Percentiles rank a stretch among this genome's conserved stretches.
Conservation (phyloP, 2,329 filamentous ascomycete species). For the Cercospora sp. region DNA sequence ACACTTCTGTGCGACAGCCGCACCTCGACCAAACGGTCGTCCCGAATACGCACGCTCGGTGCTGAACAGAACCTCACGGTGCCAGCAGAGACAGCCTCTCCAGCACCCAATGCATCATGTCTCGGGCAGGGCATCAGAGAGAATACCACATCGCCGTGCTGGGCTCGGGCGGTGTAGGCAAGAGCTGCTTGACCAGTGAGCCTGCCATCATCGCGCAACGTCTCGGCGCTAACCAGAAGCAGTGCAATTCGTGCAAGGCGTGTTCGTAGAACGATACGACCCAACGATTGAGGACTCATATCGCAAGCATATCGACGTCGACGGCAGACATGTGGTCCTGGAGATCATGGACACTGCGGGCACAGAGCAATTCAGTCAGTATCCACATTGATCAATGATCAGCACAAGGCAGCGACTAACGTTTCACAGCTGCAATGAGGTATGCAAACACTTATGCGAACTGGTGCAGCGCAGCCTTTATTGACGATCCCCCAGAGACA, state of each 20-base stretch:
- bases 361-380: slow-evolving; percentile 88
- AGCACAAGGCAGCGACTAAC: slow-evolving; percentile 13
- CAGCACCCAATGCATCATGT: slow-evolving; percentile 30
- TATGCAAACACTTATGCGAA: slow-evolving; percentile 11
- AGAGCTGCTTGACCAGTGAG: slow-evolving; percentile 85
- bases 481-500: slow-evolving; percentile 53
- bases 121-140: slow-evolving; percentile 36
- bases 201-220: slow-evolving; percentile 8
- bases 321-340: slow-evolving; percentile 83
- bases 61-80: not conserved
- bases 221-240: slow-evolving; percentile 24
- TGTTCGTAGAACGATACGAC: slow-evolving; percentile 80
- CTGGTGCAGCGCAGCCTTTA: not conserved
- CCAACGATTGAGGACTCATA: slow-evolving; percentile 64
- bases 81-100: not conserved
- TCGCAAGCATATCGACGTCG: slow-evolving; percentile 66
- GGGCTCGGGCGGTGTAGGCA: slow-evolving; percentile 84
- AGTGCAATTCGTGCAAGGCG: slow-evolving; percentile 92
- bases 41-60: not conserved
- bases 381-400: not conserved
- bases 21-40: not conserved
- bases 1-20: not conserved
- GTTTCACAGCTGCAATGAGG: slow-evolving; percentile 29
- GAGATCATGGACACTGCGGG: slow-evolving; percentile 92
- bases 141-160: slow-evolving; percentile 83